Evolutionary conservation across 164 flowering plant species (phyloP), one percentile per base, ranked within the genome.

Genomic region (Magnolia officinalis): DNA sequence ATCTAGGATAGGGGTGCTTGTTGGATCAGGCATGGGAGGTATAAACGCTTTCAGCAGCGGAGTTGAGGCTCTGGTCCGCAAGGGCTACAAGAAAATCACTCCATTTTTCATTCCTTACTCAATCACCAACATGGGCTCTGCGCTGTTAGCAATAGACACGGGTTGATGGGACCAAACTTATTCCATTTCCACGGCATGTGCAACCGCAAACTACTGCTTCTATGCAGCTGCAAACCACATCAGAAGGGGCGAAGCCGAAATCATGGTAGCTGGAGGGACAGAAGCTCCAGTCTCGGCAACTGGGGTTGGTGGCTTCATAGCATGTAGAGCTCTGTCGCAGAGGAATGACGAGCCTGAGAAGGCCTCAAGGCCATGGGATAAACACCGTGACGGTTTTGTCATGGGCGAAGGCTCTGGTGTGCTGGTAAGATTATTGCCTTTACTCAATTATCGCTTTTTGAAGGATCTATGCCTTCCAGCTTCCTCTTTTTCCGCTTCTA

Each of bases 161-260:
- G 93, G 95, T 76, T 90, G 23, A 91, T 91, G 93, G 93, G 95
- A 2, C 93, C 95, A 6, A 91, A 87, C 71, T 91, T 91, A 89
- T 76, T 89, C 91, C 50, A 91, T 91, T 72, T 89, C 95, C 11
- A 89, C 95, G 13, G 92, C 95, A 72, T 91, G 95, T 79, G 93
- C 95, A 2, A 90, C 96, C 55, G 91, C 91, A 76, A 91, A 91
- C 75, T 89, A 88, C 81, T 90, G 92, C 85, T 89, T 91, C 70
- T 84, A 78, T 78, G 81, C 91, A 72, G 96, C 96, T 50, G 96
- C 96, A 70, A 90, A 89, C 76, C 96, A 90, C 75, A 91, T 91
- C 18, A 79, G 81, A 67, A 63, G 81, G 73, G 81, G 81, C 14
- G 81, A 79, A 66, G 81, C 78, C 0, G 81, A 79, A 23, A 71